A percentile compares a stretch with the other conserved stretches of the same genome.
Evolutionary conservation across 1,284 basidiomycete genomes (phyloP).

Genomic region (Malassezia brasiliensis): DNA sequence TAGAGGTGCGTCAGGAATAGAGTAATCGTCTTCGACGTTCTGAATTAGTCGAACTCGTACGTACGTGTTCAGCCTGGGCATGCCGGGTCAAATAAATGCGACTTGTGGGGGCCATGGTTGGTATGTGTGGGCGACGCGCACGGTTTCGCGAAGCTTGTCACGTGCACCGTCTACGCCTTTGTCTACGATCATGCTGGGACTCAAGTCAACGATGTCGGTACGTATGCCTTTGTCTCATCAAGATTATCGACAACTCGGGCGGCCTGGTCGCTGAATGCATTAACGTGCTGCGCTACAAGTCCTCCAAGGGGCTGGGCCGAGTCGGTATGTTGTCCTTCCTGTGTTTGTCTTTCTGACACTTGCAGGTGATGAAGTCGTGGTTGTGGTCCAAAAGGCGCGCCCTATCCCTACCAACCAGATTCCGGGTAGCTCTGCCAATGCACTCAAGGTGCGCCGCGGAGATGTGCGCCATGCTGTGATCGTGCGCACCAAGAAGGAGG

Average conservation of each 20-base stretch:
- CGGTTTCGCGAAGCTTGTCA: not conserved
- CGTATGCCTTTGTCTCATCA: conserved; percentile 12
- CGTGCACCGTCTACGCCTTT: conserved; percentile 1
- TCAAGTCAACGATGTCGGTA: conserved; percentile 46
- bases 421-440: conserved; percentile 39
- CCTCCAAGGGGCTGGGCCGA: conserved; percentile 61
- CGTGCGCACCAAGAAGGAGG: conserved; percentile 76
- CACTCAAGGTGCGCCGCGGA: conserved; percentile 63
- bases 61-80: conserved; percentile 39
- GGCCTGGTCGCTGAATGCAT: conserved; percentile 91
- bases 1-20: conserved; percentile 43
- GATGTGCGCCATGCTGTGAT: conserved; percentile 91
- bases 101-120: conserved; percentile 20
- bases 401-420: conserved; percentile 54
- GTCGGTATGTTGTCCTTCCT: conserved; percentile 50
- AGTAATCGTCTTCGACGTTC: conserved; percentile 35
- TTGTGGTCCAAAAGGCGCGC: conserved; percentile 84
- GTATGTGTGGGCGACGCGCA: not conserved
- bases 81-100: conserved; percentile 36
- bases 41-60: conserved; percentile 13
- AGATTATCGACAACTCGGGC: conserved; percentile 99
- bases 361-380: conserved; percentile 89
- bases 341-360: not conserved
- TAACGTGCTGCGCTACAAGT: conserved; percentile 91
- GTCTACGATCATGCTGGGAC: conserved; percentile 35